Evolutionary conservation across 495 filamentous ascomycete species (phyloP).

Genomic region (Penicillium daleae): DNA sequence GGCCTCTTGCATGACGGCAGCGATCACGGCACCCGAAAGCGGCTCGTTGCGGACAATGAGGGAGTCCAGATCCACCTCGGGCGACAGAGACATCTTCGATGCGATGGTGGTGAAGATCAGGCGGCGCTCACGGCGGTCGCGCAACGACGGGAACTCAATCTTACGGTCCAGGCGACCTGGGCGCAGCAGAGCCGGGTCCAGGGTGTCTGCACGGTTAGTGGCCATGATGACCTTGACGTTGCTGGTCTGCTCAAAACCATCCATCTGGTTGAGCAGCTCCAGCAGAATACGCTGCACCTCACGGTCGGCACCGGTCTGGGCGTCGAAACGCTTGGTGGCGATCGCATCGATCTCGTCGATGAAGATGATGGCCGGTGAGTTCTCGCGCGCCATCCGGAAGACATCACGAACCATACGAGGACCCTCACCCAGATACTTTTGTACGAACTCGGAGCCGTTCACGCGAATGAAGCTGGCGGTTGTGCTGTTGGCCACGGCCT

Average conservation of each 20-base stretch:
- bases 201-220: constrained; percentile 95
- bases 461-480: constrained; percentile 98
- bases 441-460: constrained; percentile 96
- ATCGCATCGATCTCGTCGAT: constrained; percentile 99
- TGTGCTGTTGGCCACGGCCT: constrained; percentile 96
- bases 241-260: constrained; percentile 96
- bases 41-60: constrained; percentile 97
- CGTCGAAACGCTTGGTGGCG: constrained; percentile 98
- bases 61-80: constrained; percentile 94
- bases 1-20: constrained; percentile 98
- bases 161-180: constrained; percentile 96
- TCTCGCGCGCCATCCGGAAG: constrained; percentile 98
- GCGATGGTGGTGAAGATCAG: constrained; percentile 97
- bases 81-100: constrained; percentile 91
- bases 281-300: constrained; percentile 98
- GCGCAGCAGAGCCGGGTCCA: constrained; percentile 91
- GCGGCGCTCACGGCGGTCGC: constrained; percentile 89
- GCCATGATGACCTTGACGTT: constrained; percentile 99
- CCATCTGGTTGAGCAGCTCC: constrained; percentile 98
- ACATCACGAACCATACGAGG: constrained; percentile 99
- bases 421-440: constrained; percentile 97
- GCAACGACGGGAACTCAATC: constrained; percentile 93
- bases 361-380: constrained; percentile 97
- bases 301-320: constrained; percentile 94
- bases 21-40: constrained; percentile 92